Evolutionary conservation across 441 rosid species (phyloP).

Genomic region (Capsella rubella): DNA sequence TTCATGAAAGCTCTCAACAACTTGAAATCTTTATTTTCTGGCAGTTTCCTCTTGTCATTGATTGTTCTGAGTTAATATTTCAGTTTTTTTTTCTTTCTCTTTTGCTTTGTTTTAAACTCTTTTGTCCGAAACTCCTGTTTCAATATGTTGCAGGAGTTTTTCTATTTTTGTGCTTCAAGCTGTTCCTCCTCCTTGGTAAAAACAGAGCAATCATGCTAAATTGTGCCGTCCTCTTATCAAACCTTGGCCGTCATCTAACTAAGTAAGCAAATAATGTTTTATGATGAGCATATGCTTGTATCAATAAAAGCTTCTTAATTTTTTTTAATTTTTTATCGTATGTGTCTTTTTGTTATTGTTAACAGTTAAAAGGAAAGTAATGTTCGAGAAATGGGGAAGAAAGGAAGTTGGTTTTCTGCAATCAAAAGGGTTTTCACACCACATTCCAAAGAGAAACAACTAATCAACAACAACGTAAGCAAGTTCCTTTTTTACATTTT

Average conservation of each 20-base stretch:
- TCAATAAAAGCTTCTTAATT: slow-evolving; percentile 29
- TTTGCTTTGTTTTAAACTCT: not conserved
- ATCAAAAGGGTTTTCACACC: slow-evolving; percentile 79
- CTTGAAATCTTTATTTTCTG: slow-evolving; percentile 40
- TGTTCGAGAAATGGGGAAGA: slow-evolving; percentile 89
- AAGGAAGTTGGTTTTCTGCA: slow-evolving; percentile 93
- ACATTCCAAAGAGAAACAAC: slow-evolving; percentile 71
- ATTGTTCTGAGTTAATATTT: not conserved
- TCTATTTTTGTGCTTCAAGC: slow-evolving; percentile 2
- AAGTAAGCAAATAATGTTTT: slow-evolving; percentile 22
- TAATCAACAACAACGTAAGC: slow-evolving; percentile 59
- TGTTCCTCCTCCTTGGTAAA: slow-evolving; percentile 16
- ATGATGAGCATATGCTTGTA: not conserved
- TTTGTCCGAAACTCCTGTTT: slow-evolving; percentile 26
- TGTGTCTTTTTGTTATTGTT: slow-evolving; percentile 11
- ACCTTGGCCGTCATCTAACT: slow-evolving; percentile 9
- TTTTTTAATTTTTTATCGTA: not conserved
- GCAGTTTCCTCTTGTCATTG: slow-evolving; percentile 34
- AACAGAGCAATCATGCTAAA: slow-evolving; percentile 33
- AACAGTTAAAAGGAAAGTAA: slow-evolving; percentile 55
- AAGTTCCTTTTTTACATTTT: not conserved
- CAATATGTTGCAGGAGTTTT: slow-evolving; percentile 16
- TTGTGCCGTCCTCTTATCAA: not conserved
- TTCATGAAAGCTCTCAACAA: slow-evolving; percentile 41
- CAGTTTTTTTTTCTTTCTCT: no score